These are phyloP conservation scores for Aspergillus coremiiformis DNA, from an alignment of 495 filamentous ascomycete species.

Conservation along the genomic window DNA sequence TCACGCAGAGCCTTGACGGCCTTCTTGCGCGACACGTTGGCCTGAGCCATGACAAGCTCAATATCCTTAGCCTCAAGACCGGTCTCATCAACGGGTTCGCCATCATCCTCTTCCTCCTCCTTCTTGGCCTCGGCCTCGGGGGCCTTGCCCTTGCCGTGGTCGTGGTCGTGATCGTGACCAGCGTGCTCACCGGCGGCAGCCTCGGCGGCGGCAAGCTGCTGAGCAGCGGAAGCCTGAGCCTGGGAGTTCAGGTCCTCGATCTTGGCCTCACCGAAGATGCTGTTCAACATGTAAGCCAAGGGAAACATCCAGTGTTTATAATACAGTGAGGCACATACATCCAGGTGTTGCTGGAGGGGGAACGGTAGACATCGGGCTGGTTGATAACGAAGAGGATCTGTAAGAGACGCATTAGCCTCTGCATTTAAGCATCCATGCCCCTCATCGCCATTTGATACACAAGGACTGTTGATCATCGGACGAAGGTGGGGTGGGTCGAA, in stretches of 20 bases:
- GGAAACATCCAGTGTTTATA: background rate
- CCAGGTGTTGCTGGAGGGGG: slow-evolving; percentile 95
- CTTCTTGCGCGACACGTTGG: slow-evolving; percentile 92
- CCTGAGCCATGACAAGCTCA: slow-evolving; percentile 97
- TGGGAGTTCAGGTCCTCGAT: slow-evolving; percentile 98
- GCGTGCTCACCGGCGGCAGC: slow-evolving; percentile 76
- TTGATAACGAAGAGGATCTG: slow-evolving; percentile 99
- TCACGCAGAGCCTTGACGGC: slow-evolving; percentile 97
- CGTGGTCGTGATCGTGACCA: slow-evolving; percentile 66
- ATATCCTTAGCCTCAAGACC: slow-evolving; percentile 98
- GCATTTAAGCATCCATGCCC: background rate
- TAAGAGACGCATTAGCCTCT: slow-evolving; percentile 15
- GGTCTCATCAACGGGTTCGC: slow-evolving; percentile 86
- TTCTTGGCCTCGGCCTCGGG: slow-evolving; percentile 69
- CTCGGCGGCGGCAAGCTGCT: slow-evolving; percentile 74
- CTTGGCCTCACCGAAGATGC: slow-evolving; percentile 99
- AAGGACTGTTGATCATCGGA: background rate
- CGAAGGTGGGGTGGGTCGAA: slow-evolving; percentile 11
- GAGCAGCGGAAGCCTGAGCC: slow-evolving; percentile 87
- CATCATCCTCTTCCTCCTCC: slow-evolving; percentile 87
- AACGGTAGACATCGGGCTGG: slow-evolving; percentile 98
- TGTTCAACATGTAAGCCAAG: slow-evolving; percentile 31
- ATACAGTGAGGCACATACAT: slow-evolving; percentile 58
- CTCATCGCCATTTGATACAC: background rate
- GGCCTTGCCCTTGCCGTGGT: slow-evolving; percentile 73